Conservation (phyloP, 139 green algal genomes). For the Diplosphaera chodatii region DNA sequence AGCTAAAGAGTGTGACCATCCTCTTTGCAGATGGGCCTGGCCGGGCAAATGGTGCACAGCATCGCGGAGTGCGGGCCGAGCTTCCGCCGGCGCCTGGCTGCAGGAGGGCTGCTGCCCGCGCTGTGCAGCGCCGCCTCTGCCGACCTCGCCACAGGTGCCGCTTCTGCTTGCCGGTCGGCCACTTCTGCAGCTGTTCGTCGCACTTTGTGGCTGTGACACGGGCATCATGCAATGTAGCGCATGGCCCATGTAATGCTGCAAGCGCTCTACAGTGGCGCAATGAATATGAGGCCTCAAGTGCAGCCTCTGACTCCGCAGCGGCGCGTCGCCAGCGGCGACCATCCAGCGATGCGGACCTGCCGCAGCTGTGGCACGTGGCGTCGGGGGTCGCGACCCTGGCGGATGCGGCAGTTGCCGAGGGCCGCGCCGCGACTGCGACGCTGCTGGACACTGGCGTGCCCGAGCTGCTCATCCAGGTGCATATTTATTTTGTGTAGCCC, state of each 20-base stretch:
- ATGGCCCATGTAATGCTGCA: too few relatives aligned
- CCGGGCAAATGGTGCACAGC: background rate
- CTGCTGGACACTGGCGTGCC: background rate
- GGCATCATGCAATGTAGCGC: too few relatives aligned
- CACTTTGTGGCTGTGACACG: too few relatives aligned
- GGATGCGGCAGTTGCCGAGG: background rate
- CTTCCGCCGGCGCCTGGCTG: background rate
- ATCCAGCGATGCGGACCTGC: background rate
- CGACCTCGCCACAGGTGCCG: background rate
- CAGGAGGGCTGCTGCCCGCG: background rate
- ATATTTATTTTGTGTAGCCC: background rate
- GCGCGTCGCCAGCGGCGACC: background rate
- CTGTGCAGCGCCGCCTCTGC: background rate
- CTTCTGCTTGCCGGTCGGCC: too few relatives aligned
- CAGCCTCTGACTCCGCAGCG: too few relatives aligned
- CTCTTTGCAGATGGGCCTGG: background rate
- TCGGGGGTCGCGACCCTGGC: background rate
- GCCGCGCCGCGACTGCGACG: too few relatives aligned
- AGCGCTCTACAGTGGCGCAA: too few relatives aligned
- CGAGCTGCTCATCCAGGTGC: background rate
- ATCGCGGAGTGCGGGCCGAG: background rate
- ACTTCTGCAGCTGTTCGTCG: too few relatives aligned
- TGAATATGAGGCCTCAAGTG: too few relatives aligned
- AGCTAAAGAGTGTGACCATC: too few relatives aligned
- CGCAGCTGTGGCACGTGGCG: background rate